Base-by-base conservation (phyloP, 495 filamentous ascomycete genomes). In the Coniosporium apollinis region DNA sequence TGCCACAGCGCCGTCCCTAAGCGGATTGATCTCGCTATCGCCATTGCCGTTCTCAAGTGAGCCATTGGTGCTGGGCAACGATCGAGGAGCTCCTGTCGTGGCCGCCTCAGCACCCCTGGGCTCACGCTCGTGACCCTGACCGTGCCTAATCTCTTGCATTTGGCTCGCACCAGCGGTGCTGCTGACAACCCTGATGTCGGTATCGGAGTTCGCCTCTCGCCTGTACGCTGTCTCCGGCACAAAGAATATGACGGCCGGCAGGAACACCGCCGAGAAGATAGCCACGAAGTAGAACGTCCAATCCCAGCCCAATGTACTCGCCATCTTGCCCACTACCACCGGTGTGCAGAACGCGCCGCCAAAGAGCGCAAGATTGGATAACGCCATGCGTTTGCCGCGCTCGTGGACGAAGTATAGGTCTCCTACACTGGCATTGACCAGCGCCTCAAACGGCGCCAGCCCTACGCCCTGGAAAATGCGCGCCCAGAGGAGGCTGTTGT, bases 311-410 rank as follows among this genome's bases (percentile, higher is more conserved):
- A 94, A 65, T 0, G 64, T 62, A 29, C 67, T 57, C 15, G 84
- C 86, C 40, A 93, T 85, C 50, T 80, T 85, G 21, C 86, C 86
- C 8, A 85, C 83, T 7, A 87, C 55, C 19, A 92, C 82, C 0
- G 84, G 86, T 0, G 86, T 93, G 50, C 93, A 77, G 48, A 94
- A 94, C 3, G 86, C 82, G 4, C 84, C 82, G 1, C 86, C 86
- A 51, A 91, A 94, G 7, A 93, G 65, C 3, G 85, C 74, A 33
- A 94, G 69, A 52, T 93, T 94, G 8, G 77, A 76, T 20, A 91
- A 60, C 7, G 86, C 86, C 85, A 94, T 94, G 30, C 85, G 70
- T 49, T 75, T 81, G 17, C 85, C 86, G 21, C 83, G 66, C 64
- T 87, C 62, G 59, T 55, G 51, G 10, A 55, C 45, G 35, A 51